Percentiles rank a stretch among this genome's conserved stretches.
These are phyloP conservation scores for Wolfiporia cocos DNA, from an alignment of 1,284 basidiomycete species.

Conservation along the genomic window DNA sequence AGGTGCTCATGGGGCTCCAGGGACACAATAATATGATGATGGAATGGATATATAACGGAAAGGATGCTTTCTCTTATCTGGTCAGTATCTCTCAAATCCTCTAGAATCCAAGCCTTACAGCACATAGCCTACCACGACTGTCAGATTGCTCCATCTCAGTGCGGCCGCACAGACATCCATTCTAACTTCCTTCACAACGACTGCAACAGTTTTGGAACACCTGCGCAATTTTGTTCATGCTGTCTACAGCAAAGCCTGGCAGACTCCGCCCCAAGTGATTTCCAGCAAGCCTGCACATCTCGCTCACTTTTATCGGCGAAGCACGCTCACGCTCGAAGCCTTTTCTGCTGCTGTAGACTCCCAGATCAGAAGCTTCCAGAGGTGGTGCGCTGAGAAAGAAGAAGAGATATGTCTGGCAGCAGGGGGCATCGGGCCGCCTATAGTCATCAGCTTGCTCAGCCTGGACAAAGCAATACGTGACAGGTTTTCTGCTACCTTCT, in stretches of 20 bases:
- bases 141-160: slow-evolving; percentile 60
- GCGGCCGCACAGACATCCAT: slow-evolving; percentile 57
- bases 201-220: slow-evolving; percentile 52
- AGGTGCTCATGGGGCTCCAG: slow-evolving; percentile 68
- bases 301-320: slow-evolving; percentile 12
- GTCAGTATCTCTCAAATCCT: slow-evolving; percentile 12
- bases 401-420: slow-evolving; percentile 53
- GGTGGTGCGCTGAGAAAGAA: slow-evolving; percentile 69
- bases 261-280: slow-evolving; percentile 6
- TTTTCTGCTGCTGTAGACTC: slow-evolving; percentile 70
- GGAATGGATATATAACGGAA: slow-evolving; percentile 30
- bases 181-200: slow-evolving; percentile 45
- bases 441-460: slow-evolving; percentile 63
- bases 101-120: background rate
- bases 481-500: slow-evolving; percentile 50
- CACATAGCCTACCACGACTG: slow-evolving; percentile 43
- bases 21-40: slow-evolving; percentile 59
- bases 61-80: slow-evolving; percentile 20
- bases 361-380: slow-evolving; percentile 52
- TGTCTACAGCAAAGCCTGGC: slow-evolving; percentile 30
- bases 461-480: slow-evolving; percentile 55
- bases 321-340: slow-evolving; percentile 68
- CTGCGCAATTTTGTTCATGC: slow-evolving; percentile 54
- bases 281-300: slow-evolving; percentile 11
- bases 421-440: slow-evolving; percentile 33